Base-by-base conservation (phyloP, 2,329 filamentous ascomycete genomes). In the Penicillium hordei region DNA sequence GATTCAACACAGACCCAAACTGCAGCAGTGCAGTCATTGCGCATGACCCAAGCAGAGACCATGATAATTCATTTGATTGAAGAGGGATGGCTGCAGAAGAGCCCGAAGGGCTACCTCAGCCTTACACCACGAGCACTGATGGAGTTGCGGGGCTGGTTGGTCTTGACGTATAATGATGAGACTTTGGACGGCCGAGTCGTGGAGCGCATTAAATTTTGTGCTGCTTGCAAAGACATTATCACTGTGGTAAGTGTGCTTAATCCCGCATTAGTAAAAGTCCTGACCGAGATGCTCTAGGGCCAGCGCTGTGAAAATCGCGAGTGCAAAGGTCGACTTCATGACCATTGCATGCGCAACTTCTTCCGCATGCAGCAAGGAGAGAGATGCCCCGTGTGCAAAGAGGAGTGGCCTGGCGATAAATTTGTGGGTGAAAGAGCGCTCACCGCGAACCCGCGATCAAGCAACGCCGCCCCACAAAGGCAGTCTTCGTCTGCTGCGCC, bases 141-240 rank as follows among this genome's bases (percentile, higher is more conserved):
- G 81, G 94, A 99, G 79, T 78, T 99, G 57, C 83, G 89, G 57
- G 82, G 84, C 1, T 97, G 93, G 87, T 82, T 99, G 48, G 78
- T 91, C n/a, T 89, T 90, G 52, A 91, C 89, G 29, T 99, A 96
- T 75, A 97, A 99, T 70, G 90, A 95, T 55, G 77, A 82, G 0
- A 83, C 85, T 10, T 79, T 81, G 1, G 85, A 85, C 25, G 76
- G 76, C 1, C 74, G 70, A 10, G 60, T 65, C 54, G 86, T 83
- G 80, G 83, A 91, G 70, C 86, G 86, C 61, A 89, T 99, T 72
- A 96, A 94, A 76, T 86, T 87, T 61, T 99, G 94, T 72, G 85
- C 89, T 69, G 92, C 90, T 0, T 99, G 94, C 75, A 89, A 86
- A 73, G 92, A 96, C 63, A 89, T 97, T 60, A 85, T 97, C 40